These are phyloP conservation scores for Aschersonia sp. DNA, from an alignment of 2,329 filamentous ascomycete genomes.

Conservation along the genomic window DNA sequence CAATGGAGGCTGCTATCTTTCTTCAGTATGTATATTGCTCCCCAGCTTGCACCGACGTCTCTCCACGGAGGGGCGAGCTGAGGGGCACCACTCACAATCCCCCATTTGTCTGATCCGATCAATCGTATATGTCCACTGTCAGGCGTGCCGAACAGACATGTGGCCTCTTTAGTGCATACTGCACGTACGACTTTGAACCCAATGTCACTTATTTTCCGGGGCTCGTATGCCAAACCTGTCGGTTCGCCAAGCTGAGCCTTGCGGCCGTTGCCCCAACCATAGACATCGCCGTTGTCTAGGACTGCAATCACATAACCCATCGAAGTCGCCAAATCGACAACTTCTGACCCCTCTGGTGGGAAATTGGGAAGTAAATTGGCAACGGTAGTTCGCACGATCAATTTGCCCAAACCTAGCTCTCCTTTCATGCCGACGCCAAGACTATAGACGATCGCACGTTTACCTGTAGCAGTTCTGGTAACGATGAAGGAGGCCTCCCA, in stretches of 20 bases:
- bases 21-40: slow-evolving; percentile 59
- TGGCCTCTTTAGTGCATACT: slow-evolving; percentile 77
- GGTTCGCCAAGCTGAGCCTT: slow-evolving; percentile 69
- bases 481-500: slow-evolving; percentile 65
- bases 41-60: slow-evolving; percentile 68
- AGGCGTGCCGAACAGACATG: slow-evolving; percentile 49
- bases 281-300: slow-evolving; percentile 60
- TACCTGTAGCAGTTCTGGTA: slow-evolving; percentile 25
- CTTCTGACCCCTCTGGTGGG: slow-evolving; percentile 40
- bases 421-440: slow-evolving; percentile 57
- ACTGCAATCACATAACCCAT: slow-evolving; percentile 68
- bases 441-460: slow-evolving; percentile 38
- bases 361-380: slow-evolving; percentile 43
- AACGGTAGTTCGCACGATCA: slow-evolving; percentile 32
- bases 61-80: slow-evolving; percentile 40
- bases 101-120: slow-evolving; percentile 65
- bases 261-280: slow-evolving; percentile 78
- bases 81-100: slow-evolving; percentile 44
- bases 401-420: slow-evolving; percentile 51
- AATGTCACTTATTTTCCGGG: slow-evolving; percentile 43
- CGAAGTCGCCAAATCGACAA: slow-evolving; percentile 55
- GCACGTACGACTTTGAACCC: slow-evolving; percentile 51
- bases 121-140: slow-evolving; percentile 46
- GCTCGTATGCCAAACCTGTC: slow-evolving; percentile 37
- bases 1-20: slow-evolving; percentile 44